Conservation (phyloP, 305 asterid species). For the Caryopteris hybrid region DNA sequence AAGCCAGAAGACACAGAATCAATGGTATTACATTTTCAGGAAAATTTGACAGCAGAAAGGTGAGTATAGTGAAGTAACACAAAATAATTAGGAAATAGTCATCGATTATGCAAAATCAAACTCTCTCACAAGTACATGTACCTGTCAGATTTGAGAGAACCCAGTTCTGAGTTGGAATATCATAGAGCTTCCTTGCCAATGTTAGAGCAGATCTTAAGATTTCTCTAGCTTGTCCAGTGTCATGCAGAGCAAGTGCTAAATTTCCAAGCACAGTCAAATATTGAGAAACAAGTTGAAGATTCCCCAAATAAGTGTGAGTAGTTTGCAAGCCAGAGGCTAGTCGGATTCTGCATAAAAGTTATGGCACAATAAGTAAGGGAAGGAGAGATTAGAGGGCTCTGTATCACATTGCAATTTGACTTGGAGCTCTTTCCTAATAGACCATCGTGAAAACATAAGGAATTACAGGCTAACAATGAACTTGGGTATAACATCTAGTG, state of each 20-base stretch:
- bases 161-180: conserved; percentile 97
- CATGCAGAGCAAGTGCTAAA: conserved; percentile 86
- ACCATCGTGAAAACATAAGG: not conserved
- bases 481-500: not conserved
- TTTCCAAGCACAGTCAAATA: conserved; percentile 82
- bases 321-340: conserved; percentile 94
- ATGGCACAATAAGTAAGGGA: conserved; percentile 1
- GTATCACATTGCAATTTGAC: not conserved
- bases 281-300: conserved; percentile 98
- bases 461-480: not conserved
- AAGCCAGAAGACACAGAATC: too few relatives aligned
- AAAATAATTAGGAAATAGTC: too few relatives aligned
- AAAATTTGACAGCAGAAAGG: not conserved
- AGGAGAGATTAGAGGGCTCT: conserved; percentile 3
- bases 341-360: conserved; percentile 51
- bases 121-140: conserved; percentile 14
- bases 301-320: conserved; percentile 78
- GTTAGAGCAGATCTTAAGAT: conserved; percentile 93
- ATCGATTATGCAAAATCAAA: not conserved
- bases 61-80: not conserved
- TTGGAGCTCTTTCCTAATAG: not conserved
- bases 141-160: conserved; percentile 82
- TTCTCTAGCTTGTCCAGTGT: conserved; percentile 96
- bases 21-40: not conserved
- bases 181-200: conserved; percentile 82